Conservation (phyloP, 2,329 filamentous ascomycete species). For the Nakataea oryzae region DNA sequence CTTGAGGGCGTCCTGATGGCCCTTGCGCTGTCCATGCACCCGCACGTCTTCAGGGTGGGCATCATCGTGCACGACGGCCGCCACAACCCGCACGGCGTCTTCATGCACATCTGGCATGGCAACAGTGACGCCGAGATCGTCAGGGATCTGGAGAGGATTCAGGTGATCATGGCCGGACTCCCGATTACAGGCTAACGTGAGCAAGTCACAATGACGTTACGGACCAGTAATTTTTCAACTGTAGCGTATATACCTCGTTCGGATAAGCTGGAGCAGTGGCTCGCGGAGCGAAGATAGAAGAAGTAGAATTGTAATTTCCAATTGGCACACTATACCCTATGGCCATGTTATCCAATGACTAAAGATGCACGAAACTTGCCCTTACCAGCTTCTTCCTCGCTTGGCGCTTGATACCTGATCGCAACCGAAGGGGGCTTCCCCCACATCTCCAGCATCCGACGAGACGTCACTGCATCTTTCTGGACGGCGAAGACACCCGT, state of each 20-base stretch:
- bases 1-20: not conserved
- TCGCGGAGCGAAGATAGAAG: too few species aligned
- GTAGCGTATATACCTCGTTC: too few species aligned
- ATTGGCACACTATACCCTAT: too few species aligned
- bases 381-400: not conserved
- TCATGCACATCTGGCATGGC: not conserved
- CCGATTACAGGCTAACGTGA: not conserved
- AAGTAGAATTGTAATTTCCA: too few species aligned
- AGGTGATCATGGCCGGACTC: not conserved
- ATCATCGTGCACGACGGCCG: not conserved
- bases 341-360: too few species aligned
- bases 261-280: too few species aligned
- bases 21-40: not conserved
- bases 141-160: not conserved
- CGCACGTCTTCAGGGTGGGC: not conserved
- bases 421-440: not conserved
- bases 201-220: too few species aligned
- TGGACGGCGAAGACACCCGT: constrained; percentile 1
- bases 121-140: not conserved
- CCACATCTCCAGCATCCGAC: not conserved
- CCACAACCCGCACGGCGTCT: not conserved
- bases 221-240: too few species aligned
- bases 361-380: not conserved
- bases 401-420: not conserved
- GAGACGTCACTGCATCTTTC: not conserved